Evolutionary conservation across 768 basidiomycete genomes (phyloP), one percentile per base, ranked within the genome.

Genomic region (Trametes punicea): DNA sequence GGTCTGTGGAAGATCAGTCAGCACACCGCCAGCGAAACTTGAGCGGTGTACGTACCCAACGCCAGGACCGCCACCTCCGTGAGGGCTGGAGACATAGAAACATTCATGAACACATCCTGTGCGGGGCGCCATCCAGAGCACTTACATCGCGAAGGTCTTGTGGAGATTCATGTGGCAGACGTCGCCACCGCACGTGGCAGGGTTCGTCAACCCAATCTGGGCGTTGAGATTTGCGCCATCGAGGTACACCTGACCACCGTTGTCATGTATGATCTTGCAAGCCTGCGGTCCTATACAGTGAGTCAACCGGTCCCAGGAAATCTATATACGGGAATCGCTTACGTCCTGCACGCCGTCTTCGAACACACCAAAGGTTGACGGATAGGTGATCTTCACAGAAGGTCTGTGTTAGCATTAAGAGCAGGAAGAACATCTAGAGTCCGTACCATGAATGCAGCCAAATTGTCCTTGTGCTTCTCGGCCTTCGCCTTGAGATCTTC

Each of bases 161-260:
- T 99, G 97, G 31, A 98, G 77, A 73, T 99, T 99, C 75, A 98
- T 80, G 70, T 99, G 97, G 69, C 94, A 97, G 34, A 99, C 94
- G 71, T 99, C 97, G 50, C 93, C 96, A 44, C 97, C 97, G 65
- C 93, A 96, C n/a, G 81, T 87, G 1, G 90, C 93, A 31, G 91
- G 91, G 68, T 93, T 93, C 27, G 95, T 97, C 56, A 97, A 69
- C 23, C 95, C 93, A 58, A 98, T 84, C 65, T 97, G 91, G 44
- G 93, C 93, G 67, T 97, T 96, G 60, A 97, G 77, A 68, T 98
- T 98, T 40, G 95, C 95, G 75, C 93, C 93, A 68, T 99, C 97
- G 51, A 99, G 80, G 74, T 98, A 99, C 31, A 99, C 96, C 69
- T 99, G 95, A 26, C 97, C 97, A 16, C 96, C 96, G 64, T 91